Evolutionary conservation across 1,284 basidiomycete species (phyloP), one percentile per base, ranked within the genome.

Genomic region (Trametes pubescens): DNA sequence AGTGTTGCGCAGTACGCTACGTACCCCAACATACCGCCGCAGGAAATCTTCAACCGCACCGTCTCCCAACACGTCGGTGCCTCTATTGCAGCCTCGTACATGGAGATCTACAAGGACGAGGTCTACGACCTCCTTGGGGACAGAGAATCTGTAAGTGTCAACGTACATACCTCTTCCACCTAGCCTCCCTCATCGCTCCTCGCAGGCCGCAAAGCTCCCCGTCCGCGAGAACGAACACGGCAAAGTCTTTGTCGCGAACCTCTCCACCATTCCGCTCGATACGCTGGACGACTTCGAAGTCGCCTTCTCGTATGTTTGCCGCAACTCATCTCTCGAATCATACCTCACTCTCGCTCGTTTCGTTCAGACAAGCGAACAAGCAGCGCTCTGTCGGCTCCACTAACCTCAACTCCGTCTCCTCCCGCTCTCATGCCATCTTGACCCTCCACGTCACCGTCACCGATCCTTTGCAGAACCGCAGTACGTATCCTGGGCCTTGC

Each of bases 71-170:
- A 55, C 54, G 75, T 78, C 44, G 73, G 82, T 46, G 78, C 83
- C 7, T 78, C 79, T 2, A 75, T 93, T 4, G 69, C 81, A 6
- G 80, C 91, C 18, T 92, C 91, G 0, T 94, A 93, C 69, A 91
- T 94, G 84, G 93, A 94, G 73, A 92, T 94, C 48, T 93, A 94
- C 77, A 92, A 92, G 71, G 93, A 95, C 69, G 91, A 94, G 63
- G 89, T 91, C 1, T 94, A 92, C 72, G 93, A 95, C 72, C 82
- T 95, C 4, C 82, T 95, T 4, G 89, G 91, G 3, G 79, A 84
- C 55, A 80, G 89, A 49, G 90, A 90, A 57, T 86, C 82, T 52
- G 91, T 90, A 69, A 37, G 83, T 80, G 5, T 4, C 47, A 16
- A 14, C 29, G 26, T 10, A 59, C 32, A 22, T 24, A 5, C 21